phyloP scores from a whole-genome alignment of 1,284 basidiomycete genomes.

The Ceratobasidium theobromae region DNA sequence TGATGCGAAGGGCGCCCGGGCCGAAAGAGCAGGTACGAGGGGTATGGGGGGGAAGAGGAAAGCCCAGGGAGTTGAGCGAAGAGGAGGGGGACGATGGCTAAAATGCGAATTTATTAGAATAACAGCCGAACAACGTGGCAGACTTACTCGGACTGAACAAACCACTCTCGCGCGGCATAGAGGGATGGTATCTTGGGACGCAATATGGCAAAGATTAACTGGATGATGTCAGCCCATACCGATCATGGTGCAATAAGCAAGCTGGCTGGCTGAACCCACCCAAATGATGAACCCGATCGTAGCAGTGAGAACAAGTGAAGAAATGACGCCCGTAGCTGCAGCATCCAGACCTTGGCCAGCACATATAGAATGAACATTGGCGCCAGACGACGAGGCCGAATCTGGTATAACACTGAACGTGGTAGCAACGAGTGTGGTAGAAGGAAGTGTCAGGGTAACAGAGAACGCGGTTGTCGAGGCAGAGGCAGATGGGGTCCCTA shows the following conservation, averaged over 20 bases:
- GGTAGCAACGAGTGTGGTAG: constrained; percentile 49
- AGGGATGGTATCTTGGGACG: constrained; percentile 68
- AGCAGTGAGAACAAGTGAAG: constrained; percentile 58
- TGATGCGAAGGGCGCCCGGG: constrained; percentile 61
- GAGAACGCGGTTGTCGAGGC: constrained; percentile 16
- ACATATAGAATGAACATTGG: constrained; percentile 51
- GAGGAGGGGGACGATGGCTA: constrained; percentile 64
- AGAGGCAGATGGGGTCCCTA: neutral
- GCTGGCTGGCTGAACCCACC: constrained; percentile 52
- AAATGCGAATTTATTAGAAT: constrained; percentile 26
- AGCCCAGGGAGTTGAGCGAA: constrained; percentile 59
- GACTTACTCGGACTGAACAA: constrained; percentile 65
- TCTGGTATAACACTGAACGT: constrained; percentile 46
- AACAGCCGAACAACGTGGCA: constrained; percentile 15
- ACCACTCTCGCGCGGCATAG: constrained; percentile 72
- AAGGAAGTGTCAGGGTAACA: constrained; percentile 39
- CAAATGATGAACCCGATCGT: constrained; percentile 62
- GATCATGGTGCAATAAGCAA: neutral
- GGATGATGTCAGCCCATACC: neutral
- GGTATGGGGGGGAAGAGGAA: constrained; percentile 71
- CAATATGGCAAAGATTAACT: constrained; percentile 66
- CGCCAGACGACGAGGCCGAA: constrained; percentile 45
- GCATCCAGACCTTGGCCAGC: constrained; percentile 62
- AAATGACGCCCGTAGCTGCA: constrained; percentile 61
- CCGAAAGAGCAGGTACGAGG: constrained; percentile 59